A percentile compares a stretch with the other conserved stretches of the same genome.
phyloP scores from a whole-genome alignment of 1,284 basidiomycete species.

The Malassezia pachydermatis region DNA sequence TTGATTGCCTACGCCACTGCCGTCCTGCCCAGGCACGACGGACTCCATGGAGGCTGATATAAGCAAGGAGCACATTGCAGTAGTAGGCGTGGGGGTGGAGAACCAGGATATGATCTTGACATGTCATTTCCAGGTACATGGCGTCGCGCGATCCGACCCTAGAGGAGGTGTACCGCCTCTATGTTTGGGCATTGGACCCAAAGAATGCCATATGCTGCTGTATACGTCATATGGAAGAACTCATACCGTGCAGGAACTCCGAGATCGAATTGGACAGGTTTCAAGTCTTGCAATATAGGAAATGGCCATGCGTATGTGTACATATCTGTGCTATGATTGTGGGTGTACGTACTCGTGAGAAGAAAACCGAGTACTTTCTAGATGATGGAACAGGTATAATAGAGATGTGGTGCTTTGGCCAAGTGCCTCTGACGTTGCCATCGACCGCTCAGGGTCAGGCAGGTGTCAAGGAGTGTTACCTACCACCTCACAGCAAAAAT shows the following conservation, averaged over 20 bases:
- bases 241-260: neutral
- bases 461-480: neutral
- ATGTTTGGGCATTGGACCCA: constrained; percentile 2
- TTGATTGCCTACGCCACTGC: no score
- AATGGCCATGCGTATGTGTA: constrained; percentile 14
- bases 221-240: constrained; percentile 5
- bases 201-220: constrained; percentile 3
- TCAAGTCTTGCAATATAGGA: constrained; percentile 2
- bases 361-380: constrained; percentile 5
- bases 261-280: neutral
- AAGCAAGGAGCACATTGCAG: no score
- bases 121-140: no score
- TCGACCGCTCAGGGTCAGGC: neutral
- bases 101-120: no score
- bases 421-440: neutral
- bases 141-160: no score
- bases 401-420: constrained; percentile 3
- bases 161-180: constrained; percentile 3
- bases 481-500: neutral
- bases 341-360: neutral
- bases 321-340: constrained; percentile 9
- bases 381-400: constrained; percentile 14
- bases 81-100: no score
- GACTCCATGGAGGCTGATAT: no score
- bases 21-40: no score